Evolutionary conservation across 176 grass and related monocot species (phyloP).

Genomic region (Carex littledalei): DNA sequence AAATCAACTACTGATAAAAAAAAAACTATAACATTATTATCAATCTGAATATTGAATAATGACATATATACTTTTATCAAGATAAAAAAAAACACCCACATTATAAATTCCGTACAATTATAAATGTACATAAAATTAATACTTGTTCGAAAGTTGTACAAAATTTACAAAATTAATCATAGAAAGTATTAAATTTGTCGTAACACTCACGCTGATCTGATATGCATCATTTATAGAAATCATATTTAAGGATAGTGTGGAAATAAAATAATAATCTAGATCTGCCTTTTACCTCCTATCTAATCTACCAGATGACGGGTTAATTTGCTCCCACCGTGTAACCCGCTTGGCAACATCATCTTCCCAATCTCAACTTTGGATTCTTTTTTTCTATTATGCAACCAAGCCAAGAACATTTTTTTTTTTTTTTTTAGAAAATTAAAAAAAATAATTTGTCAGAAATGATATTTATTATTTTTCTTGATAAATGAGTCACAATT

Average conservation of each 20-base stretch:
- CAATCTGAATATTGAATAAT: too few relatives aligned
- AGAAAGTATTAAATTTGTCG: not conserved
- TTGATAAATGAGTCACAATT: too few relatives aligned
- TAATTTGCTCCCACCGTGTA: conserved; percentile 4
- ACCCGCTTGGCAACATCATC: conserved; percentile 9
- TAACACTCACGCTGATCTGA: not conserved
- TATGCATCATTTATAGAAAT: not conserved
- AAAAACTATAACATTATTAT: too few relatives aligned
- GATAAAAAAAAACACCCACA: too few relatives aligned
- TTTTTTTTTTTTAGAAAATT: too few relatives aligned
- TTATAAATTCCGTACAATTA: too few relatives aligned
- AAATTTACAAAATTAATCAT: not conserved
- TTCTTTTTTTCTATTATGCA: not conserved
- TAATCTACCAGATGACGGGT: not conserved
- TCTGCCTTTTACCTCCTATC: not conserved
- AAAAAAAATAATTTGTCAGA: too few relatives aligned
- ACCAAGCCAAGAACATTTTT: not conserved
- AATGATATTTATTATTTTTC: too few relatives aligned
- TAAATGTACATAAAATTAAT: too few relatives aligned
- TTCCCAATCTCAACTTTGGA: not conserved
- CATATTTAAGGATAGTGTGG: not conserved
- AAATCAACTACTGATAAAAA: too few relatives aligned
- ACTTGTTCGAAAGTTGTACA: not conserved
- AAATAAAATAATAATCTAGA: conserved; percentile 2
- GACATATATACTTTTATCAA: too few relatives aligned